Evolutionary conservation across 1,139 yeast species (phyloP).

Genomic region (Candida pseudoviswanathii): DNA sequence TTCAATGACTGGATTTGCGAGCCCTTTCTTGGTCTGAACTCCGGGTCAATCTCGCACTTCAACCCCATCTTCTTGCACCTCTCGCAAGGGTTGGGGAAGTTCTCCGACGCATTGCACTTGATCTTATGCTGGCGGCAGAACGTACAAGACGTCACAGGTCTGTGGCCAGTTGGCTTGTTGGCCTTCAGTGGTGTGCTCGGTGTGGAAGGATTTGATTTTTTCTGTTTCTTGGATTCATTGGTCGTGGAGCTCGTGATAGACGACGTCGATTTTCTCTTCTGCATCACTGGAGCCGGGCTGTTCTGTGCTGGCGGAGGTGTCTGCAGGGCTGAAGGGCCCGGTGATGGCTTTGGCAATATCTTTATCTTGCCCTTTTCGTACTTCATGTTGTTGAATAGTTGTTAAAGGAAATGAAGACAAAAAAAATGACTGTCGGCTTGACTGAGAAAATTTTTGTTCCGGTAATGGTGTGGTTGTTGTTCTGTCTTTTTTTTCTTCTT

Average conservation of each 20-base stretch:
- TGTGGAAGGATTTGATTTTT: constrained; percentile 3
- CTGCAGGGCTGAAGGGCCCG: constrained; percentile 13
- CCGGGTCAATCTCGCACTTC: constrained; percentile 87
- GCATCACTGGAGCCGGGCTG: constrained; percentile 8
- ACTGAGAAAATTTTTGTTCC: background rate
- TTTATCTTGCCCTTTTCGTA: constrained; percentile 41
- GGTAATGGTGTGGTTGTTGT: background rate
- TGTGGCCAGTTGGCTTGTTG: constrained; percentile 50
- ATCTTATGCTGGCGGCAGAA: constrained; percentile 95
- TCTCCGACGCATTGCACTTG: constrained; percentile 87
- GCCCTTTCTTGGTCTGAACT: constrained; percentile 88
- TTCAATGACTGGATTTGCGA: constrained; percentile 83
- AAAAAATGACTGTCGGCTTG: background rate
- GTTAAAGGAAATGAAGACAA: background rate
- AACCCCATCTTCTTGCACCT: constrained; percentile 81
- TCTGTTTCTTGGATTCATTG: background rate
- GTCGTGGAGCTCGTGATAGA: background rate
- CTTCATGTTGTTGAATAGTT: constrained; percentile 10
- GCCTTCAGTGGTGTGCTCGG: constrained; percentile 8
- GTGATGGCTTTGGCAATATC: constrained; percentile 26
- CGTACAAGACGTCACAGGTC: constrained; percentile 92
- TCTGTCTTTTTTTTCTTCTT: background rate
- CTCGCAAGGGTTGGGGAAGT: constrained; percentile 80
- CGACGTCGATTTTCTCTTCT: constrained; percentile 13
- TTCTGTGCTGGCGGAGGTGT: constrained; percentile 13